These are phyloP conservation scores for Xerocomellus intermedius DNA, from an alignment of 768 basidiomycete genomes.

Conservation along the genomic window DNA sequence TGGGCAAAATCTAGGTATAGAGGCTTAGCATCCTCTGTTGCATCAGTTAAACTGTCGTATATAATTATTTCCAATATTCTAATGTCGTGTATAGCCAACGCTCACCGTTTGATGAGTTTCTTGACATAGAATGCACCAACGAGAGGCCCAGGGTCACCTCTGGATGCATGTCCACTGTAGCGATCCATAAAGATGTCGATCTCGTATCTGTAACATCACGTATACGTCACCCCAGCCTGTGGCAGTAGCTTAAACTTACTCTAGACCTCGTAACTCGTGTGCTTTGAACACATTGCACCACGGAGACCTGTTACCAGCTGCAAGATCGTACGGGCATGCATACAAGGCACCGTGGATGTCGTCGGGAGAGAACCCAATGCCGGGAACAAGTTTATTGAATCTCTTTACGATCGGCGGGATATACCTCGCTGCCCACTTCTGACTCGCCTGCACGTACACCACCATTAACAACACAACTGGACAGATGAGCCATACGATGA, in stretches of 20 bases:
- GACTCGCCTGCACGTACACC: background rate
- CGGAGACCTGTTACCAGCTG: constrained; percentile 34
- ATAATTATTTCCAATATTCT: background rate
- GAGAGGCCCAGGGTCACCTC: constrained; percentile 30
- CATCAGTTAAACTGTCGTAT: constrained; percentile 24
- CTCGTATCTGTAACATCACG: constrained; percentile 31
- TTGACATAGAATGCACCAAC: constrained; percentile 39
- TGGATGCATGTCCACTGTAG: constrained; percentile 33
- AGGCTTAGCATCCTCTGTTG: constrained; percentile 26
- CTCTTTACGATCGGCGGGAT: constrained; percentile 37
- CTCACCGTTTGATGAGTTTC: constrained; percentile 39
- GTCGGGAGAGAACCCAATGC: constrained; percentile 28
- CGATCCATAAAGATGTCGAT: constrained; percentile 35
- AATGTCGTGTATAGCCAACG: background rate
- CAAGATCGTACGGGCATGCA: constrained; percentile 43
- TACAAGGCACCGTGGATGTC: constrained; percentile 40
- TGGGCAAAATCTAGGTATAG: constrained; percentile 44
- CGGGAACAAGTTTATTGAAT: constrained; percentile 36
- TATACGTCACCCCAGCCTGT: background rate
- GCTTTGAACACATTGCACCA: constrained; percentile 40
- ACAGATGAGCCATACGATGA: background rate
- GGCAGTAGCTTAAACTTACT: constrained; percentile 27
- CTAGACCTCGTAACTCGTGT: constrained; percentile 35
- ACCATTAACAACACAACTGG: background rate
- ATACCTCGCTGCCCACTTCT: constrained; percentile 35